Evolutionary conservation across 2,329 filamentous ascomycete species (phyloP).

Genomic region (Alternaria longipes): DNA sequence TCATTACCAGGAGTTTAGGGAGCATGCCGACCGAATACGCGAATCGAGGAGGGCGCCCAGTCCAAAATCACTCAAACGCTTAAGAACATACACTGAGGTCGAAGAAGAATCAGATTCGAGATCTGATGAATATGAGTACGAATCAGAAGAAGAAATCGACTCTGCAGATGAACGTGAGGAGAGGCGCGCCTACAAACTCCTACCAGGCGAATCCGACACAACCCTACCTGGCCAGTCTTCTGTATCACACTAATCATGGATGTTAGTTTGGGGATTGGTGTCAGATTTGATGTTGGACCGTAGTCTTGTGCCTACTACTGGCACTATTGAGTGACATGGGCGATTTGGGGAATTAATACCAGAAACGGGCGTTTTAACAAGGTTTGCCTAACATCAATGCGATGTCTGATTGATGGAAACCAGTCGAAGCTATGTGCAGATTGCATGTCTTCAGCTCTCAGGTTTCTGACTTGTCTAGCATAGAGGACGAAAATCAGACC

Average conservation of each 20-base stretch:
- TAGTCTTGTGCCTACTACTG: neutral
- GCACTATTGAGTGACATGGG: neutral
- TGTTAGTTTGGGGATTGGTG: neutral
- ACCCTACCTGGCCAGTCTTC: neutral
- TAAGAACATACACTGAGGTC: neutral
- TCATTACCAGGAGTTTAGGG: neutral
- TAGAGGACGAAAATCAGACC: neutral
- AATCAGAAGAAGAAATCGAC: neutral
- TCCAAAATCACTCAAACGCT: neutral
- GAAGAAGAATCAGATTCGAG: neutral
- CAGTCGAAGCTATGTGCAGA: neutral
- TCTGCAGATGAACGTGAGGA: constrained; percentile 1
- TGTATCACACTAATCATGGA: neutral
- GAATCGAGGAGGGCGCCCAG: neutral
- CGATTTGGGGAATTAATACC: neutral
- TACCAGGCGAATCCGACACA: neutral
- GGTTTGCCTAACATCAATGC: neutral
- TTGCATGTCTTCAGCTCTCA: neutral
- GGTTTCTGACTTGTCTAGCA: neutral
- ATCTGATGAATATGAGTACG: neutral
- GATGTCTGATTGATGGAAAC: neutral
- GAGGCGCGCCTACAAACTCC: neutral
- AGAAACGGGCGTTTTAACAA: neutral
- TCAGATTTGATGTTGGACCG: neutral
- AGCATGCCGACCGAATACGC: neutral